Conservation (phyloP, 441 rosid species). For the Metrosideros polymorpha region DNA sequence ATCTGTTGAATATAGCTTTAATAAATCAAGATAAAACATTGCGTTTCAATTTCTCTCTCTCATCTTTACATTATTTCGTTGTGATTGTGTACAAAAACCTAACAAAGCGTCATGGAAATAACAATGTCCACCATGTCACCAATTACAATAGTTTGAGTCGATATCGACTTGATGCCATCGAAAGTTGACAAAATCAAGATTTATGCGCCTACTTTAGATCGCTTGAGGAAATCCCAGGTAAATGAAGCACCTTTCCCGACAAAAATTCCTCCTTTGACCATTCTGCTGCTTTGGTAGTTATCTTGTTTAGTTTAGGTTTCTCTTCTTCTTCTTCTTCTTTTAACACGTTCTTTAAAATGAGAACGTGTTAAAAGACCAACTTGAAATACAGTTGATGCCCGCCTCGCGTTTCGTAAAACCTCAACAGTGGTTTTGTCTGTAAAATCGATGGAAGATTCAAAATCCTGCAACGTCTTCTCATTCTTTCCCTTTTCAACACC, state of each 20-base stretch:
- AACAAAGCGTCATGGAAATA: background rate
- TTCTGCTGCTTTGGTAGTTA: background rate
- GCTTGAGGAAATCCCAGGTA: background rate
- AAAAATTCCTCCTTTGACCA: background rate
- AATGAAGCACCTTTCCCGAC: background rate
- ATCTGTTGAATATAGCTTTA: too few species aligned
- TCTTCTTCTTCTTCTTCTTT: background rate
- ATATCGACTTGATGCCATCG: background rate
- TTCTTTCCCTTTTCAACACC: constrained; percentile 9
- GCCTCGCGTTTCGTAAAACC: constrained; percentile 7
- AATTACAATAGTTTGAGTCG: background rate
- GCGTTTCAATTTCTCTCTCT: too few species aligned
- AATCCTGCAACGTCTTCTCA: background rate
- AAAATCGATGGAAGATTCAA: background rate
- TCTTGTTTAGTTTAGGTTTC: background rate
- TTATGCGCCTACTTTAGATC: background rate
- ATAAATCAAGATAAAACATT: too few species aligned
- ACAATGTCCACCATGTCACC: background rate
- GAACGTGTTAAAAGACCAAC: background rate
- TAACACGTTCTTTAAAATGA: background rate
- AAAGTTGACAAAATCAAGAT: background rate
- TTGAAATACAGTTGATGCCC: constrained; percentile 20
- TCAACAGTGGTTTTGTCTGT: constrained; percentile 6
- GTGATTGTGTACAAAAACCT: too few species aligned
- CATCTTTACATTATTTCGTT: too few species aligned